Percentiles rank a stretch among this genome's conserved stretches.
Conservation (phyloP, 2,329 filamentous ascomycete genomes). For the Uncinocarpus reesii region DNA sequence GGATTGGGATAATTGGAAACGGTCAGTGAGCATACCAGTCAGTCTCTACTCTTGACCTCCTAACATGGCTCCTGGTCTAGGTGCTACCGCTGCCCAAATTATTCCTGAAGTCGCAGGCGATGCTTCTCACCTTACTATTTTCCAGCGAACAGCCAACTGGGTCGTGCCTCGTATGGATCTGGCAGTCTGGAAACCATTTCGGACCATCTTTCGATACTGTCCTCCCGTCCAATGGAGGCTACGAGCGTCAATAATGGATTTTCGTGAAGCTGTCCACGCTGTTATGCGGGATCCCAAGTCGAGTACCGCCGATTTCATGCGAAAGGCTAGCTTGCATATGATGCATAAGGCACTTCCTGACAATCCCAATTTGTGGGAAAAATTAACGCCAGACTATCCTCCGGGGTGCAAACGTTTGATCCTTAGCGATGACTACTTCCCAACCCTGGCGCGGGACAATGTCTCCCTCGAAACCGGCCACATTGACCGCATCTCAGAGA, state of each 20-base stretch:
- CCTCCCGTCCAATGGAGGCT: constrained; percentile 43
- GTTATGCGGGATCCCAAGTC: constrained; percentile 36
- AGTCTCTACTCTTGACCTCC: not conserved
- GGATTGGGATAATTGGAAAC: constrained; percentile 51
- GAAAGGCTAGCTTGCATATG: constrained; percentile 27
- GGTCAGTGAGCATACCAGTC: constrained; percentile 27
- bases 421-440: constrained; percentile 48
- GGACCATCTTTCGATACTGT: constrained; percentile 40
- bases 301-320: constrained; percentile 34
- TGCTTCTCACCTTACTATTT: constrained; percentile 43
- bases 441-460: constrained; percentile 39
- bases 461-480: constrained; percentile 43
- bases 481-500: constrained; percentile 40
- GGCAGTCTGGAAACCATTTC: constrained; percentile 35
- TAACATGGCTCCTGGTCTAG: constrained; percentile 22
- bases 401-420: constrained; percentile 48
- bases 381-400: constrained; percentile 45
- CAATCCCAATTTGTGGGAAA: constrained; percentile 43
- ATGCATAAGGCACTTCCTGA: constrained; percentile 42
- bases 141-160: constrained; percentile 52
- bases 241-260: constrained; percentile 46
- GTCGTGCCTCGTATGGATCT: constrained; percentile 45
- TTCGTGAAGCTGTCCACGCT: constrained; percentile 42
- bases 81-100: constrained; percentile 50
- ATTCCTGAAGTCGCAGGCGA: constrained; percentile 47